Base-by-base conservation (phyloP, 1,284 basidiomycete genomes). In the Leucoagaricus sp. region DNA sequence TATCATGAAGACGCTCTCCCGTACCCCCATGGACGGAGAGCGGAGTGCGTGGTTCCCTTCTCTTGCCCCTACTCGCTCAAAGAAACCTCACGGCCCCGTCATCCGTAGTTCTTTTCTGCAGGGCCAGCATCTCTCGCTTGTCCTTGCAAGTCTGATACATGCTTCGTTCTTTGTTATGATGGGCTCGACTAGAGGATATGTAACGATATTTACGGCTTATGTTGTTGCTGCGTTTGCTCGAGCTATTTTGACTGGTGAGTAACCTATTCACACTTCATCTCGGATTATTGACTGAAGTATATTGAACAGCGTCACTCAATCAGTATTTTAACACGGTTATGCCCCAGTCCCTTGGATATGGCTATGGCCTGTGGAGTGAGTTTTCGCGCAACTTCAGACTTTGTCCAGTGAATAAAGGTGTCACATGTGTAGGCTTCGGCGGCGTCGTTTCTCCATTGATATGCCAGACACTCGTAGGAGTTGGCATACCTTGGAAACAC, bases 281-380 rank as follows among this genome's bases (percentile, higher is more conserved):
- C 15, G 36, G 17, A n/a, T 38, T n/a, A 12, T 21, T 41, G 19
- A 41, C 40, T 5, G n/a, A n/a, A n/a, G n/a, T n/a, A n/a, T n/a
- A n/a, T 17, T 34, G 5, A 17, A 23, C 49, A 41, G 5, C 55
- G 13, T 8, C 1, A 23, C 29, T 1, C 82, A 84, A 84, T 61
- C 68, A 68, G 5, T 84, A 80, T 63, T 75, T 79, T 29, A 71
- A 76, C 3, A 65, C 65, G 10, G 73, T 72, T 3, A 75, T 73
- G 8, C 72, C 68, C 45, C 72, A 72, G 52, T 73, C 77, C 1
- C 67, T 82, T 7, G 80, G 79, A 7, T 76, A 76, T 64, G 70
- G 80, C 34, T 80, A 75, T 61, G 80, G 73, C 6, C 64, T 74
- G 28, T 83, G 81, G 79, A 78, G 82, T 81, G 63, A 59, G 64